phyloP scores from a whole-genome alignment of 2,329 filamentous ascomycete genomes.

The Penicillium sp. region DNA sequence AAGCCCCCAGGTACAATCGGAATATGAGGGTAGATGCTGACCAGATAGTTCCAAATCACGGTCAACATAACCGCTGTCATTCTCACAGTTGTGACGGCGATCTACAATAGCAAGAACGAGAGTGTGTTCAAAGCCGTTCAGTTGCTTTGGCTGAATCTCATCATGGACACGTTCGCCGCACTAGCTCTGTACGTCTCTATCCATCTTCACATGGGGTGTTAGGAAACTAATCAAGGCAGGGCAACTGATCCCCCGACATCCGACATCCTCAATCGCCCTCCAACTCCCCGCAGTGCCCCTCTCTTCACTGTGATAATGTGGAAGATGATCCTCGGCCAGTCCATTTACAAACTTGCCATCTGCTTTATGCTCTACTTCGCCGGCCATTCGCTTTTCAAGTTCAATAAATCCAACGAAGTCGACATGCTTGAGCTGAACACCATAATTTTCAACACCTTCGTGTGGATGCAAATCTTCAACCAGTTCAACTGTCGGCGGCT shows the following conservation, averaged over 20 bases:
- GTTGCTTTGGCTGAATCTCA: constrained; percentile 89
- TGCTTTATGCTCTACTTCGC: constrained; percentile 79
- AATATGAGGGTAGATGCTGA: too few relatives aligned
- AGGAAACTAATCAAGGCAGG: constrained; percentile 7
- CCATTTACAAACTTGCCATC: constrained; percentile 72
- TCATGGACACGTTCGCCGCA: constrained; percentile 41
- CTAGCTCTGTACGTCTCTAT: constrained; percentile 60
- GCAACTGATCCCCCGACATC: constrained; percentile 80
- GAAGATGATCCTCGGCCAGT: constrained; percentile 97
- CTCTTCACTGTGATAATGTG: constrained; percentile 88
- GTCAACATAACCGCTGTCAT: constrained; percentile 88
- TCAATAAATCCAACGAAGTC: constrained; percentile 39
- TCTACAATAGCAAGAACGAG: constrained; percentile 57
- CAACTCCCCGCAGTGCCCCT: constrained; percentile 62
- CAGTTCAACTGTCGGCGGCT: constrained; percentile 92
- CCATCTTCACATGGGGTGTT: too few relatives aligned
- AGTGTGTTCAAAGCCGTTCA: constrained; percentile 83
- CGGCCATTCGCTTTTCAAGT: constrained; percentile 52
- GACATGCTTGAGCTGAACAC: constrained; percentile 42
- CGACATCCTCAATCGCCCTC: constrained; percentile 69
- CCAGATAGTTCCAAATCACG: constrained; percentile 47
- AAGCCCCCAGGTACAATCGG: too few relatives aligned
- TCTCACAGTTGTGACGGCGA: constrained; percentile 78
- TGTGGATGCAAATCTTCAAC: constrained; percentile 99
- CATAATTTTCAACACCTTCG: constrained; percentile 93